Conservation (phyloP, 768 basidiomycete genomes). For the Podaxis sp. region DNA sequence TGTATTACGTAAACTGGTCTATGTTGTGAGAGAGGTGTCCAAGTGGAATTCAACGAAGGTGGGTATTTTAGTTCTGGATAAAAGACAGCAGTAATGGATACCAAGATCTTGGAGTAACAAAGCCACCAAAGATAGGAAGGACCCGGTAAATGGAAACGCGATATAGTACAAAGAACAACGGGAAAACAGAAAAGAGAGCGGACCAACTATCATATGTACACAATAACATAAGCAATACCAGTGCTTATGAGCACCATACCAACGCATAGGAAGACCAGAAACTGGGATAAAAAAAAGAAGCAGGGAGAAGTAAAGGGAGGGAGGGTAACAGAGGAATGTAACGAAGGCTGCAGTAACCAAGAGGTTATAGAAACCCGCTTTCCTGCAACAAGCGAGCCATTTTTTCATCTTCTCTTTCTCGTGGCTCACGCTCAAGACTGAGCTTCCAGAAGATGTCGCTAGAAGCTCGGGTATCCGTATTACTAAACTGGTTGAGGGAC, state of each 20-base stretch:
- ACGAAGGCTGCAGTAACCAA: neutral
- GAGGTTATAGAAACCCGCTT: slow-evolving; percentile 72
- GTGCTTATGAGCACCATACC: slow-evolving; percentile 20
- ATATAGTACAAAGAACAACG: neutral
- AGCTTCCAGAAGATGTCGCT: slow-evolving; percentile 83
- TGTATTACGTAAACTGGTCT: neutral
- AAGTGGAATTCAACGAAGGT: neutral
- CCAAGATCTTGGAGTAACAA: neutral
- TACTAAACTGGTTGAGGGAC: slow-evolving; percentile 65
- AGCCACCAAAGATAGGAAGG: neutral
- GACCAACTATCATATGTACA: slow-evolving; percentile 16
- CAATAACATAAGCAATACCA: slow-evolving; percentile 23
- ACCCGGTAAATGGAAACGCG: neutral
- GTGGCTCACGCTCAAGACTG: slow-evolving; percentile 85
- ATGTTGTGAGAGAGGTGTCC: neutral
- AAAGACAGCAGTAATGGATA: neutral
- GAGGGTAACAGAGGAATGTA: neutral
- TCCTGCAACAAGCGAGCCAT: slow-evolving; percentile 90
- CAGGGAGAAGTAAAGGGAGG: neutral
- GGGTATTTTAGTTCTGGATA: neutral
- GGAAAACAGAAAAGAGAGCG: neutral
- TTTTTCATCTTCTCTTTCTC: slow-evolving; percentile 95
- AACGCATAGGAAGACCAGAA: slow-evolving; percentile 8
- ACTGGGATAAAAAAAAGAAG: neutral
- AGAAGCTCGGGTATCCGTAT: slow-evolving; percentile 58